Percentiles rank a stretch among this genome's conserved stretches.
These are phyloP conservation scores for Pythium folliculosum DNA, from an alignment of 352 stramenopile genomes.

Conservation along the genomic window DNA sequence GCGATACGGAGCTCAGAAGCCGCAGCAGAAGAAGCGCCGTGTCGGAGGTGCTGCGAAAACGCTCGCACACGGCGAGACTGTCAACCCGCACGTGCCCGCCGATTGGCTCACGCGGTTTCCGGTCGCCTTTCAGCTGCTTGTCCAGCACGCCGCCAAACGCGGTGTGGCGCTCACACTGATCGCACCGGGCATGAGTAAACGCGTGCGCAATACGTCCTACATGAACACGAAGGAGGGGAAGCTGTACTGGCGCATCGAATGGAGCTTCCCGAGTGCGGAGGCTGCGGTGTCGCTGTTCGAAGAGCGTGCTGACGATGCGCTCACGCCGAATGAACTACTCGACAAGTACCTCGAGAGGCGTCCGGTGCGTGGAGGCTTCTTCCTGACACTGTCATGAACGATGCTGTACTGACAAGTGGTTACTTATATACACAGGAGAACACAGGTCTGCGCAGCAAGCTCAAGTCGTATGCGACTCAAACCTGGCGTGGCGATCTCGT, in stretches of 20 bases:
- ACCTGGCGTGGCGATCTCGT: conserved; percentile 60
- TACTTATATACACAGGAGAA: conserved; percentile 78
- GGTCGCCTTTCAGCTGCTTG: conserved; percentile 64
- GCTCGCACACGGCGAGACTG: conserved; percentile 10
- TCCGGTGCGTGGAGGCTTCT: conserved; percentile 48
- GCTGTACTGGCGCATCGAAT: conserved; percentile 82
- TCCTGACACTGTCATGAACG: too few relatives aligned
- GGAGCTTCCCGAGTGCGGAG: conserved; percentile 60
- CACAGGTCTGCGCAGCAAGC: conserved; percentile 57
- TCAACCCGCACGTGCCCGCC: conserved; percentile 30
- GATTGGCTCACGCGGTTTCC: conserved; percentile 79
- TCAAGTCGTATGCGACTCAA: conserved; percentile 61
- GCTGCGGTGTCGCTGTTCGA: conserved; percentile 52
- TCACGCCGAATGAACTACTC: conserved; percentile 62
- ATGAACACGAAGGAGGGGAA: conserved; percentile 64
- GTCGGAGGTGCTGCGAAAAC: conserved; percentile 2
- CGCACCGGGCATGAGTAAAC: conserved; percentile 83
- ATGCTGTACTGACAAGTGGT: too few relatives aligned
- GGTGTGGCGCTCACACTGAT: conserved; percentile 70
- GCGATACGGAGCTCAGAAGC: conserved; percentile 15
- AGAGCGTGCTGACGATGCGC: conserved; percentile 47
- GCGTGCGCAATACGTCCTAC: conserved; percentile 69
- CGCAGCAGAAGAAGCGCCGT: conserved; percentile 26
- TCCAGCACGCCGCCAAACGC: conserved; percentile 66
- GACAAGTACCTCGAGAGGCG: conserved; percentile 56